Conservation (phyloP, 331 rosid species). For the Cydonia oblonga region DNA sequence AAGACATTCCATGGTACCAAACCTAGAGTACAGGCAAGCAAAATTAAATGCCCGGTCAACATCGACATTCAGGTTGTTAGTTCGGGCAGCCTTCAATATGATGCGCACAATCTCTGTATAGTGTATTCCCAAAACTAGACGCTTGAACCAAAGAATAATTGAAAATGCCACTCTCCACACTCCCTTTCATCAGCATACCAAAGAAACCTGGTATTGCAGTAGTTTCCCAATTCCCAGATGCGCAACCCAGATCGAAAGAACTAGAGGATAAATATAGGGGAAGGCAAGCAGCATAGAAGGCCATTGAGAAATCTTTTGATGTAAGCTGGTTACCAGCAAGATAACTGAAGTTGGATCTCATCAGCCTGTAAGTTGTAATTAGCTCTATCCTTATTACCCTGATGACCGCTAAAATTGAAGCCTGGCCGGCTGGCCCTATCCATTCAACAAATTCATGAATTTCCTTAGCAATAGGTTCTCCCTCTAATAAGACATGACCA, state of each 20-base stretch:
- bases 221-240: slow-evolving; percentile 23
- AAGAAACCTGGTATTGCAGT: slow-evolving; percentile 61
- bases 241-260: slow-evolving; percentile 34
- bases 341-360: slow-evolving; percentile 64
- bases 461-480: slow-evolving; percentile 13
- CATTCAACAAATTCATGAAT: slow-evolving; percentile 34
- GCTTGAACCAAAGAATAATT: slow-evolving; percentile 65
- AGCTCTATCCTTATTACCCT: no score
- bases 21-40: slow-evolving; percentile 65
- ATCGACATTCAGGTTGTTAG: slow-evolving; percentile 69
- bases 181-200: slow-evolving; percentile 55
- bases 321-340: slow-evolving; percentile 49
- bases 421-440: slow-evolving; percentile 31
- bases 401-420: no score
- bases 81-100: slow-evolving; percentile 58
- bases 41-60: slow-evolving; percentile 60
- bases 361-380: slow-evolving; percentile 13
- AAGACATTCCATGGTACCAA: slow-evolving; percentile 69
- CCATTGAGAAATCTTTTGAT: slow-evolving; percentile 61
- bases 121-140: slow-evolving; percentile 67
- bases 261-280: slow-evolving; percentile 59
- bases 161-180: slow-evolving; percentile 48
- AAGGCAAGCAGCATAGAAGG: slow-evolving; percentile 69
- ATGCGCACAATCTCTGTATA: slow-evolving; percentile 53
- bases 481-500: slow-evolving; percentile 56